Base-by-base conservation (phyloP, 257 asterid genomes). In the Haberlea rhodopensis region DNA sequence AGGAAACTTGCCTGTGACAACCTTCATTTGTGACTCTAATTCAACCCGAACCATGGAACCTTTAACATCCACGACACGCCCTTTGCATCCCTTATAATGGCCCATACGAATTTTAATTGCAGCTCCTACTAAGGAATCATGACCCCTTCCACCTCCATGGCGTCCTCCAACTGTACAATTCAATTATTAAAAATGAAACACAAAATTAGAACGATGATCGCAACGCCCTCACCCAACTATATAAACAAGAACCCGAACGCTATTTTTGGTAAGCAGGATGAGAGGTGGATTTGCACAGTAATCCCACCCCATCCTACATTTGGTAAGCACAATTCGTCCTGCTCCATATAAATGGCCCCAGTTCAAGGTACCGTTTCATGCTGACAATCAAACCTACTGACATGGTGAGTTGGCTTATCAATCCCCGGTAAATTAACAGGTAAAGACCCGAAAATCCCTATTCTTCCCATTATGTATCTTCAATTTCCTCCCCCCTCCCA, bases 21-120 rank as follows among this genome's bases (percentile, higher is more conserved):
- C 83, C 81, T 83, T 87, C 96, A 92, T 87, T 73, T 89, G 97
- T 2, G 99, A 84, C 79, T 89, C 96, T 65, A 92, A 78, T 74
- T 92, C 96, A 71, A 92, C 96, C 23, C 97, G 95, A 57, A 92
- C 87, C 51, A 66, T 77, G 59, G 94, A 60, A 73, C 94, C 96
- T 81, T 89, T 87, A 43, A 92, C 83, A 59, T 87, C 97, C 46
- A 72, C 74, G 55, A 92, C 99, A 29, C 90, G 95, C 18, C 99
- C 99, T 74, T 87, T 87, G 73, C 89, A 85, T n/a, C 99, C 99
- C 73, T 89, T 92, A 74, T 82, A 85, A 55, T 82, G 91, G 63
- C 99, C 99, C 62, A 73, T 52, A 27, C 96, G 95, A 75, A 92
- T 85, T 78, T 89, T 92, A 32, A 87, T 81, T 57, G 56, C 65